These are phyloP conservation scores for Trametes cubensis DNA, from an alignment of 768 basidiomycete species.

Conservation along the genomic window DNA sequence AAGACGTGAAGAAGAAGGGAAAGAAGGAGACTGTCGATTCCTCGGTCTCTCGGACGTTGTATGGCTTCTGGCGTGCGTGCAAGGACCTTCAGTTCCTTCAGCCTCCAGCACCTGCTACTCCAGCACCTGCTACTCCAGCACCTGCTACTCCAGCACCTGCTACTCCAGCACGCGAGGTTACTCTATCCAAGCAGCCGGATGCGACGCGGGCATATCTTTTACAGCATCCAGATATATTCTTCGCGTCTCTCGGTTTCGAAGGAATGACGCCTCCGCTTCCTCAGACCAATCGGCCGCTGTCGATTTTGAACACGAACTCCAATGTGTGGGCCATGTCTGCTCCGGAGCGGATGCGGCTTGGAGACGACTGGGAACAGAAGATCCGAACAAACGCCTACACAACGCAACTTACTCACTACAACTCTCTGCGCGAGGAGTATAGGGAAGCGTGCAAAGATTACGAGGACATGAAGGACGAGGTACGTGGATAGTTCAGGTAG, in stretches of 20 bases:
- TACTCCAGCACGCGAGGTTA: neutral
- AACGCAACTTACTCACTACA: slow-evolving; percentile 45
- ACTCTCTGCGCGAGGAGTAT: slow-evolving; percentile 42
- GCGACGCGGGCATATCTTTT: neutral
- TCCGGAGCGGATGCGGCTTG: slow-evolving; percentile 49
- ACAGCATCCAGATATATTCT: slow-evolving; percentile 26
- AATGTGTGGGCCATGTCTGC: slow-evolving; percentile 59
- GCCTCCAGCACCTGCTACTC: neutral
- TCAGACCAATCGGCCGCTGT: slow-evolving; percentile 38
- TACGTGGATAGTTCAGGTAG: slow-evolving; percentile 30
- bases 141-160: neutral
- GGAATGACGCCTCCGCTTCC: slow-evolving; percentile 45
- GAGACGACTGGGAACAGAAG: slow-evolving; percentile 50
- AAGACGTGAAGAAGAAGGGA: slow-evolving; percentile 21
- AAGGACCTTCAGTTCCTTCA: slow-evolving; percentile 53
- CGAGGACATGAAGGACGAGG: slow-evolving; percentile 56
- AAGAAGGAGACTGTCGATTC: slow-evolving; percentile 24
- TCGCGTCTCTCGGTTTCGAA: slow-evolving; percentile 40
- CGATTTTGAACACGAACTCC: slow-evolving; percentile 39
- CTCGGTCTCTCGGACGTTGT: slow-evolving; percentile 34
- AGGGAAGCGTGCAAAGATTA: slow-evolving; percentile 42
- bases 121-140: neutral
- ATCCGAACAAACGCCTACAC: slow-evolving; percentile 39
- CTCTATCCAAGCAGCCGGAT: neutral
- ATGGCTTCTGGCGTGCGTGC: slow-evolving; percentile 54